Percentiles rank a stretch among this genome's conserved stretches.
Evolutionary conservation across 2,329 filamentous ascomycete genomes (phyloP).

Genomic region (Nemania abortiva): DNA sequence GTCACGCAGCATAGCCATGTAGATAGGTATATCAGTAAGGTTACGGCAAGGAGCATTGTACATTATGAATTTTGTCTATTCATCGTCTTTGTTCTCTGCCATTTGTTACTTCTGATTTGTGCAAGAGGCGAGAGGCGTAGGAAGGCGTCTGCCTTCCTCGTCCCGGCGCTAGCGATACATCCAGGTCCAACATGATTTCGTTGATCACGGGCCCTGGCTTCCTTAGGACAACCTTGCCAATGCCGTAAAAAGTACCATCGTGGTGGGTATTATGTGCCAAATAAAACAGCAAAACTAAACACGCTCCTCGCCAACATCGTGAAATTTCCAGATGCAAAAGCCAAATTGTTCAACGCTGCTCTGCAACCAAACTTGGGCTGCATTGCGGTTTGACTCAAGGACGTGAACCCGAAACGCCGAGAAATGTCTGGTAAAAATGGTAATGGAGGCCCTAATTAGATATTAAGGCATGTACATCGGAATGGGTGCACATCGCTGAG

Average conservation of each 20-base stretch:
- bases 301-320: slow-evolving; percentile 16
- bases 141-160: slow-evolving; percentile 14
- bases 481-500: slow-evolving; percentile 11
- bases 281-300: slow-evolving; percentile 26
- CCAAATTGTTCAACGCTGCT: slow-evolving; percentile 20
- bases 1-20: neutral
- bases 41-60: neutral
- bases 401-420: slow-evolving; percentile 23
- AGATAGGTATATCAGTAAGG: neutral
- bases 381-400: neutral
- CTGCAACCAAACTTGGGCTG: neutral
- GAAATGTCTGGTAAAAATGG: slow-evolving; percentile 6
- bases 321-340: slow-evolving; percentile 30
- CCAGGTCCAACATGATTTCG: slow-evolving; percentile 19
- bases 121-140: slow-evolving; percentile 12
- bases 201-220: slow-evolving; percentile 11
- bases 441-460: neutral
- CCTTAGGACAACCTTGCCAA: slow-evolving; percentile 35
- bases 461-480: slow-evolving; percentile 5
- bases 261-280: slow-evolving; percentile 48
- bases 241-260: slow-evolving; percentile 36
- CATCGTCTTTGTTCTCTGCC: slow-evolving; percentile 28
- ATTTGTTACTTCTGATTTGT: slow-evolving; percentile 26
- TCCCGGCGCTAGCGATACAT: slow-evolving; percentile 21
- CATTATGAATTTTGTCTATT: slow-evolving; percentile 31